Evolutionary conservation across 345 rosid genomes (phyloP), one percentile per base, ranked within the genome.

Genomic region (Rhodamnia rubescens): DNA sequence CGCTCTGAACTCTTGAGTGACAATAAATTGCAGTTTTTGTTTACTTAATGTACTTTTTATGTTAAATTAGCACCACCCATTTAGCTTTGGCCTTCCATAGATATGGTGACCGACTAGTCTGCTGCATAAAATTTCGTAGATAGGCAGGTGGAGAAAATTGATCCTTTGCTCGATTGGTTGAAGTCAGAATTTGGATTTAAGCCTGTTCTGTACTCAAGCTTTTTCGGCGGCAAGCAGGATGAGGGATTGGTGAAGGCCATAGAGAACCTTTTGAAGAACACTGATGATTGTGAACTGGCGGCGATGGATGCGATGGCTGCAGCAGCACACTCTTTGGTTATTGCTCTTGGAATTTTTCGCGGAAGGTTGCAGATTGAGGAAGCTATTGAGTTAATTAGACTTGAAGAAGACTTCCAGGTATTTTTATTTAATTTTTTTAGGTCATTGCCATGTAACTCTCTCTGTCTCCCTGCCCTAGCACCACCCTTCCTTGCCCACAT

Each of bases 361-460:
- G 98, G 97, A 85, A 97, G 90, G 80, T 88, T 97, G 92, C 93
- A 90, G 91, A 93, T 97, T 49, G 96, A 96, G 87, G 98, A 94
- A 88, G 98, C 99, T 20, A 90, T 97, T 87, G 92, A 96, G 88
- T 89, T 97, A 91, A 91, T 92, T 83, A 92, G 99, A 90, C 95
- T 97, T 55, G 99, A 97, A 92, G 99, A 97, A 95, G 99, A 96
- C 87, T 89, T 94, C 81, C 99, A 96, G 99, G 99, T 97, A 56
- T 59, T 13, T 49, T 36, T 12, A 8, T 52, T 55, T 16, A 0
- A 54, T 69, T 16, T 69, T 69, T 32, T 44, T 69, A 2, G 36
- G 42, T 61, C 75, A 29, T 32, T 8, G 44, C 44, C 78, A 24
- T 15, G 78, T 32, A 69, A 75, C 42, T 13, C 64, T 53, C 55